Evolutionary conservation across 2,329 filamentous ascomycete species (phyloP), one percentile per base, ranked within the genome.

Genomic region (Dothideomycetidae sp.): DNA sequence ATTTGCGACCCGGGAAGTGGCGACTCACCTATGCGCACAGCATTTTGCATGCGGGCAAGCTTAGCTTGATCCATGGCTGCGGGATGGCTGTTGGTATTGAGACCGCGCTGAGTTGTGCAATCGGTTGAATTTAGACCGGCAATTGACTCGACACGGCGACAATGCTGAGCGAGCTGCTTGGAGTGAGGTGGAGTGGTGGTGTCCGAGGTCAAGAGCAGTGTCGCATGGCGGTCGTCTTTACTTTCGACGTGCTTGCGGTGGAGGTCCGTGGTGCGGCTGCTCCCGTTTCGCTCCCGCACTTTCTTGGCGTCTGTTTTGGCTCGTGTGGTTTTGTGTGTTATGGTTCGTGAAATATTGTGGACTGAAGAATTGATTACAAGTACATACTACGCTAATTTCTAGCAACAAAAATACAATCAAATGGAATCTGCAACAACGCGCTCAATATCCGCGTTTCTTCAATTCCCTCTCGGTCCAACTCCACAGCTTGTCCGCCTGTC

Each of bases 11-110:
- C 12, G 35, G 21, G 10, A 28, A 5, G 16, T 10, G 41, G 36
- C 40, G 41, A 74, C 78, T 54, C 74, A 82, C 79, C 79, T 65
- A 78, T 82, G 60, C 73, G 70, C 58, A 72, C 71, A 53, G 69
- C 71, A 63, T 68, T 66, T 63, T 76, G 72, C 69, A 77, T 71
- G 59, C 63, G 71, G 58, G 70, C 71, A 56, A 77, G 62, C 68
- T 76, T 77, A 60, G 71, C 71, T 55, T 69, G 64, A 70, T 77
- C 72, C 73, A 77, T 75, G 52, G 53, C 68, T 58, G 59, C 55
- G 56, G 29, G 12, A 14, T 13, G 30, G 15, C 14, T 26, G 21
- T n/a, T 7, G n/a, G 21, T 7, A n/a, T n/a, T 26, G 21, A n/a
- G 21, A 26, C 21, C 21, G 21, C 21, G 21, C 21, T 26, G 7